Base-by-base conservation (phyloP, 164 flowering plant genomes). In the Sextonia rubra region DNA sequence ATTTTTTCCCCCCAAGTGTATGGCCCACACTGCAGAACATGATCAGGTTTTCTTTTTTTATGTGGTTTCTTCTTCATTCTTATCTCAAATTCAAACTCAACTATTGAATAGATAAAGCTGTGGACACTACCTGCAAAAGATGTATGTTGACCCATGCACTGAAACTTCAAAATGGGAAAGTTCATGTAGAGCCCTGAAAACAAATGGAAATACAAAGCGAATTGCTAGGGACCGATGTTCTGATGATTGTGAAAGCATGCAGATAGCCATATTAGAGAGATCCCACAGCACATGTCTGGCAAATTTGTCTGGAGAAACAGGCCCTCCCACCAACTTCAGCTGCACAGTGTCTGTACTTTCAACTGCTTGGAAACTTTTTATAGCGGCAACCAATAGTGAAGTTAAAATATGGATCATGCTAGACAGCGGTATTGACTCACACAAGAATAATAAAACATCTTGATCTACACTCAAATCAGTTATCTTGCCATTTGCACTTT, bases 171-270 rank as follows among this genome's bases (percentile, higher is more conserved):
- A 84, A 12, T 83, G 78, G 73, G 29, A 17, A 30, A 74, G 66
- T 30, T 75, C 76, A 70, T 64, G 74, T 72, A 88, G 85, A 81
- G 92, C 90, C 79, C 83, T 85, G 68, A 93, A 84, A 75, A 90
- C 81, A 47, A 62, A 75, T 3, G 98, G 98, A 64, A 95, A 87
- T 23, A 95, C 81, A 75, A 84, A 78, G 23, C 77, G 71, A 77
- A 83, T 80, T 64, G 90, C 83, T 78, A 85, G 84, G 44, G 92
- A 86, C 11, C 98, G 89, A 64, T 83, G 85, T 63, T 91, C 94
- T 29, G 72, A 55, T 80, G 85, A 80, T 68, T 85, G 87, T 52
- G 78, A 77, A 79, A 95, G 90, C 87, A 93, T 80, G 70, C 47
- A 77, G 29, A 88, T 73, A 64, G 89, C 68, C 78, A 89, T 47